Percentiles rank a stretch among this genome's conserved stretches.
phyloP scores from a whole-genome alignment of 352 stramenopile genomes.

The Blastocystis sp. region DNA sequence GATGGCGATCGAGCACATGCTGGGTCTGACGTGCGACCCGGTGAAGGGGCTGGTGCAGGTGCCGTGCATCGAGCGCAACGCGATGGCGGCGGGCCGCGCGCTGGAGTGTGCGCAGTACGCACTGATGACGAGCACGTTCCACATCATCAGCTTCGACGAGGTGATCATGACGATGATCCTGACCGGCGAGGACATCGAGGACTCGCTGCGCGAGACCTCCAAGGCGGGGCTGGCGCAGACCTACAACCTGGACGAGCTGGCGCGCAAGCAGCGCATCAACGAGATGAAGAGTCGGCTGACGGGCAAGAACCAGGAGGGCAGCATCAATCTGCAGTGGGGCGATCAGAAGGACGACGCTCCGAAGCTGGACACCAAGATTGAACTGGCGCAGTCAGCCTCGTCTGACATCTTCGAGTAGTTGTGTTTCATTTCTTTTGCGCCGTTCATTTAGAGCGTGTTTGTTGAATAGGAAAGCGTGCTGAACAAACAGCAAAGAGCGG shows the following conservation, averaged over 20 bases:
- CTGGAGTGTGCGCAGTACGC: conserved; percentile 70
- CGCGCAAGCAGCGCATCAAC: conserved; percentile 43
- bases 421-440: conserved; percentile 70
- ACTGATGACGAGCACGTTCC: conserved; percentile 53
- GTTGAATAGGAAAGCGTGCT: conserved; percentile 58
- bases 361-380: neutral
- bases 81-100: conserved; percentile 71
- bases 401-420: conserved; percentile 71
- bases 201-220: conserved; percentile 54
- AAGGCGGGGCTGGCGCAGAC: conserved; percentile 55
- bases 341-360: conserved; percentile 13
- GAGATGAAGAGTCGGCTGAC: conserved; percentile 44
- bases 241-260: conserved; percentile 68
- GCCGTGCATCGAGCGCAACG: conserved; percentile 72
- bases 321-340: conserved; percentile 62
- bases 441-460: conserved; percentile 64
- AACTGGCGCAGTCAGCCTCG: conserved; percentile 62
- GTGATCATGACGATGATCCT: conserved; percentile 63
- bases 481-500: conserved; percentile 66
- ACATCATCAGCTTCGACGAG: conserved; percentile 67
- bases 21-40: conserved; percentile 72
- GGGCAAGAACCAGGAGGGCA: neutral
- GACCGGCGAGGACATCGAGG: neutral
- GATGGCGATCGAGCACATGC: conserved; percentile 72
- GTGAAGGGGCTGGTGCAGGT: conserved; percentile 72